Base-by-base conservation (phyloP, 148 eudicot genomes). In the Rhododendron henanense region DNA sequence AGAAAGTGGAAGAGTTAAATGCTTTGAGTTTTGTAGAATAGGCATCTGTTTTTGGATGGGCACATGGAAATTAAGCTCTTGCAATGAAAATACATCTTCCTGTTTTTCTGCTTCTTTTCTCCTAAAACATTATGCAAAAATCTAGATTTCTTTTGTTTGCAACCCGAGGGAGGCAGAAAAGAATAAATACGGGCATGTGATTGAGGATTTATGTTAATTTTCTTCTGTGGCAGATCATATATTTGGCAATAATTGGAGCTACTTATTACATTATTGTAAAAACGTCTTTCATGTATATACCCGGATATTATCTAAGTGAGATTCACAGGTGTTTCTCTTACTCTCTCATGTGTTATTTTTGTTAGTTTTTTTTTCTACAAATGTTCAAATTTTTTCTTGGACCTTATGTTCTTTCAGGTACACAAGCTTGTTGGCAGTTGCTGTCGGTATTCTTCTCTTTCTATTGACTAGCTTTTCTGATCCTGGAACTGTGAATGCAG, bases 401-500 rank as follows among this genome's bases (percentile, higher is more conserved):
- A 73, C 47, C 82, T 83, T 82, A 53, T 90, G 84, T 84, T 89
- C 77, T 80, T 91, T 90, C 93, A 97, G 99, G 94, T 95, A 93
- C 90, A 90, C 82, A 84, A 97, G 99, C 90, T 51, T 92, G 81
- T 81, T 93, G 87, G 99, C 96, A 53, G 93, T 94, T 88, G 98
- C 93, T 83, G 91, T 94, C 79, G 99, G 99, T 89, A 84, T 95
- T 87, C 44, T 93, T 84, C 97, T 97, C 33, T 97, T 97, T 86
- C 89, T 95, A 79, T 85, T 95, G 91, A 93, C 98, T 67, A 94
- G 99, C 91, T 94, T 95, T 90, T 93, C 98, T 88, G 98, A 97
- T 87, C 98, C 99, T 73, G 99, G 99, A 90, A 92, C 94, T 83
- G 94, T 97, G 84, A 97, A 89, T 83, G 90, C 90, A 41, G 92